These are phyloP conservation scores for Aegilops umbellulata DNA, from an alignment of 176 grass and related monocot genomes.

Conservation along the genomic window DNA sequence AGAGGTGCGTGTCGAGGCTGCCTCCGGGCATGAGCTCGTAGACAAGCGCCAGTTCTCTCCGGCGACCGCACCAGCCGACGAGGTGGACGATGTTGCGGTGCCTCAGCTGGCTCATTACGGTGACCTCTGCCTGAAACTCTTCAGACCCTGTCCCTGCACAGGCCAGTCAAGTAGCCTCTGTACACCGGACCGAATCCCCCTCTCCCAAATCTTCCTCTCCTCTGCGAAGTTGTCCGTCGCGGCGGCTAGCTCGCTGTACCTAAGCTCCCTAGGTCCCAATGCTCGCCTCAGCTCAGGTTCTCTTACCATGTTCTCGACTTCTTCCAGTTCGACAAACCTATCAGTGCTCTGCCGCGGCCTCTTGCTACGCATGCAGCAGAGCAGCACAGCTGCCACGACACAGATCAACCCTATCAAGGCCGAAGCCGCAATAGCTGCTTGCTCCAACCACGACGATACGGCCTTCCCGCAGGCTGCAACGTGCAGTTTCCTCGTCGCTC, in stretches of 20 bases:
- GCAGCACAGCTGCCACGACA: background rate
- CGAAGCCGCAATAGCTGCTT: background rate
- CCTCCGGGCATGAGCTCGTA: no score
- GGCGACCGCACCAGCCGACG: background rate
- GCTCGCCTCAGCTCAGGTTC: background rate
- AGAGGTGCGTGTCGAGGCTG: conserved; percentile 1
- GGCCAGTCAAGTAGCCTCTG: conserved; percentile 24
- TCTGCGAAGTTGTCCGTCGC: background rate
- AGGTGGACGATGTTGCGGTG: conserved; percentile 46
- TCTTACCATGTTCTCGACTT: background rate
- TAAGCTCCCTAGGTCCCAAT: background rate
- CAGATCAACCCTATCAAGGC: background rate
- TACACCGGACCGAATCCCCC: background rate
- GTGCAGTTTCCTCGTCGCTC: background rate
- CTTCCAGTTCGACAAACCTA: no score
- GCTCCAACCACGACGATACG: background rate
- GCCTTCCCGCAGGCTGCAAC: background rate
- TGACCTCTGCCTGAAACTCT: background rate
- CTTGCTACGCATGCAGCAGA: background rate
- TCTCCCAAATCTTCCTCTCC: background rate
- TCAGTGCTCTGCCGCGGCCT: background rate
- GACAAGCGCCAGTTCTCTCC: background rate
- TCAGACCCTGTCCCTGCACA: no score
- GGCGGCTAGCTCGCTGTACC: background rate
- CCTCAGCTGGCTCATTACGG: conserved; percentile 27